phyloP scores from a whole-genome alignment of 2,329 filamentous ascomycete species.

The Scytalidium sp. region DNA sequence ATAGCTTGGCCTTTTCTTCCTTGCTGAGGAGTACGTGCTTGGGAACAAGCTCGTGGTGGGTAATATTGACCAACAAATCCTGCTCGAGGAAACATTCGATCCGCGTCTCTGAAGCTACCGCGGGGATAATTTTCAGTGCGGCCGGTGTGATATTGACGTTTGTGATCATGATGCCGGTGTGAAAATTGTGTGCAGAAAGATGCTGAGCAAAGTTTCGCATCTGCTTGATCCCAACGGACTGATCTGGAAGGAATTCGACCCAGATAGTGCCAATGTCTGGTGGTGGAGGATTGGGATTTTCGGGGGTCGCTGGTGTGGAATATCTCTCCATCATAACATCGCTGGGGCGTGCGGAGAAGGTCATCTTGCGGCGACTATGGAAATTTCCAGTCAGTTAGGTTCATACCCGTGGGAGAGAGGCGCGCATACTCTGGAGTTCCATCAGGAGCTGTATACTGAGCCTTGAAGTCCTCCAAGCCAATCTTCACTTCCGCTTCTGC shows the following conservation, averaged over 20 bases:
- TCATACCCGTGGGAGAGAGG: not conserved
- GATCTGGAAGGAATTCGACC: conserved; percentile 84
- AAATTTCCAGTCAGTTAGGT: conserved; percentile 8
- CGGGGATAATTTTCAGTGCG: conserved; percentile 81
- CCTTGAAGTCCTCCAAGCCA: conserved; percentile 75
- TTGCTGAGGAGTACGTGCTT: conserved; percentile 86
- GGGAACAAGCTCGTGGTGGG: conserved; percentile 93
- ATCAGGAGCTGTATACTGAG: conserved; percentile 67
- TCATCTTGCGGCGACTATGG: conserved; percentile 74
- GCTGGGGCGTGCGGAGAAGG: conserved; percentile 83
- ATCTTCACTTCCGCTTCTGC: conserved; percentile 87
- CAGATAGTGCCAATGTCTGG: conserved; percentile 84
- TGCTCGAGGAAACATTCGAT: conserved; percentile 96
- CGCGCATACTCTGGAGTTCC: conserved; percentile 70
- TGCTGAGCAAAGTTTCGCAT: conserved; percentile 86
- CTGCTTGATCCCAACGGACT: conserved; percentile 83
- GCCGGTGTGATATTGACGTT: conserved; percentile 78
- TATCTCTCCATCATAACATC: conserved; percentile 82
- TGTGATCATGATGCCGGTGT: conserved; percentile 88
- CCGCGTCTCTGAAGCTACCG: conserved; percentile 70
- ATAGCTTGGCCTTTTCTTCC: conserved; percentile 82
- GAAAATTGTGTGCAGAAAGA: conserved; percentile 75
- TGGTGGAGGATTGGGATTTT: conserved; percentile 64
- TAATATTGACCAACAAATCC: conserved; percentile 96
- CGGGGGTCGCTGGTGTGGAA: conserved; percentile 66